phyloP scores from a whole-genome alignment of 768 basidiomycete species.

The Suillus paluster region DNA sequence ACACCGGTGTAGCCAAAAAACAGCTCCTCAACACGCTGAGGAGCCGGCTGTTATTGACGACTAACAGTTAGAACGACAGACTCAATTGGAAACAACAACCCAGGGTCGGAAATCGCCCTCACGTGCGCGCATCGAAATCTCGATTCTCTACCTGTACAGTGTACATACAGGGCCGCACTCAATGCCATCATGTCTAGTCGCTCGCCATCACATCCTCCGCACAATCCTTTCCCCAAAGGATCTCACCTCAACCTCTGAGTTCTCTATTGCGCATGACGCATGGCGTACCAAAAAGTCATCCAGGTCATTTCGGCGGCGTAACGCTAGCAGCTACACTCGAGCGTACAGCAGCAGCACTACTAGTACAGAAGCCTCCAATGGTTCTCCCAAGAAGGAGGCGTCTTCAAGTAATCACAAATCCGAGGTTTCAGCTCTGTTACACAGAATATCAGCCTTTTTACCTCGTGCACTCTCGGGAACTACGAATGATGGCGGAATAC shows the following conservation, averaged over 20 bases:
- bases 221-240: background rate
- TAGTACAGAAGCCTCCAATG: background rate
- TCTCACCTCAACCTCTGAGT: background rate
- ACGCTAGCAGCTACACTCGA: background rate
- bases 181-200: constrained; percentile 13
- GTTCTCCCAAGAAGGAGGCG: background rate
- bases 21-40: too few relatives aligned
- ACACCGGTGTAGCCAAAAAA: too few relatives aligned
- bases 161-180: background rate
- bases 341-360: background rate
- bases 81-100: too few relatives aligned
- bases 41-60: too few relatives aligned
- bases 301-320: background rate
- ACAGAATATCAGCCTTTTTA: constrained; percentile 51
- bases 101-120: too few relatives aligned
- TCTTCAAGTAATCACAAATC: constrained; percentile 12
- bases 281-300: background rate
- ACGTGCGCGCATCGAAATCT: too few relatives aligned
- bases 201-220: background rate
- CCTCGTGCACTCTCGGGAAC: constrained; percentile 45
- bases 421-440: constrained; percentile 50
- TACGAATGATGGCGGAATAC: constrained; percentile 23
- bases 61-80: too few relatives aligned
- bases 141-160: too few relatives aligned
- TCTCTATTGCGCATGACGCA: background rate